These are phyloP conservation scores for Xylariaceae sp. DNA, from an alignment of 2,329 filamentous ascomycete genomes.

Conservation along the genomic window DNA sequence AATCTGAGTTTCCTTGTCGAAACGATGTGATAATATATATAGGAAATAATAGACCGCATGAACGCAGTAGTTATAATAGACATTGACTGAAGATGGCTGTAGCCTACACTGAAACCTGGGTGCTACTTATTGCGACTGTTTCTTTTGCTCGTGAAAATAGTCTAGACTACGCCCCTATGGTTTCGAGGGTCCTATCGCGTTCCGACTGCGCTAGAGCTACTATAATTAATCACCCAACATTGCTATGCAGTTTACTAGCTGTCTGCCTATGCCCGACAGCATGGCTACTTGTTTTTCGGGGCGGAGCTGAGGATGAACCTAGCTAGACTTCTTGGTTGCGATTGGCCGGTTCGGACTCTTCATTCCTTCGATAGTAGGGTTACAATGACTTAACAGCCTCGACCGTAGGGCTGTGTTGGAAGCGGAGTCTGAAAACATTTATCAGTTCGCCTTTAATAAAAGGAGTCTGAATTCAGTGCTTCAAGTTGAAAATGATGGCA, in stretches of 20 bases:
- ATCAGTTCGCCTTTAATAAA: neutral
- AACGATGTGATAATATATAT: slow-evolving; percentile 8
- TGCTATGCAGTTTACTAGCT: neutral
- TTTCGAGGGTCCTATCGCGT: neutral
- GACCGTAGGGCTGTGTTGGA: neutral
- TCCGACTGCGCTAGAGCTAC: neutral
- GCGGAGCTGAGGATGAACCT: slow-evolving; percentile 1
- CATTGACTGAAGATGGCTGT: no score
- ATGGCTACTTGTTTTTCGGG: neutral
- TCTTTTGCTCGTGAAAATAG: neutral
- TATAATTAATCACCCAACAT: neutral
- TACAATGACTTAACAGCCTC: neutral
- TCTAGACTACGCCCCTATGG: neutral
- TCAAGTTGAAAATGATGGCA: neutral
- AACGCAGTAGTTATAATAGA: no score
- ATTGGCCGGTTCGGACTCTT: slow-evolving; percentile 21
- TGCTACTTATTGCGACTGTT: neutral
- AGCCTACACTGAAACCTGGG: no score
- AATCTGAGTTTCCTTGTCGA: slow-evolving; percentile 27
- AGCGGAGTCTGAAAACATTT: neutral
- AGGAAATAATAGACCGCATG: neutral
- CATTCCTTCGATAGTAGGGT: slow-evolving; percentile 3
- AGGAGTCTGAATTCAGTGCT: neutral
- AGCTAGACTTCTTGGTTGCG: neutral
- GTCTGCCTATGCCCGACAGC: neutral